Percentiles rank a stretch among this genome's conserved stretches.
These are phyloP conservation scores for Plasmodium malariae DNA, from an alignment of 169 alveolate genomes.

Conservation along the genomic window DNA sequence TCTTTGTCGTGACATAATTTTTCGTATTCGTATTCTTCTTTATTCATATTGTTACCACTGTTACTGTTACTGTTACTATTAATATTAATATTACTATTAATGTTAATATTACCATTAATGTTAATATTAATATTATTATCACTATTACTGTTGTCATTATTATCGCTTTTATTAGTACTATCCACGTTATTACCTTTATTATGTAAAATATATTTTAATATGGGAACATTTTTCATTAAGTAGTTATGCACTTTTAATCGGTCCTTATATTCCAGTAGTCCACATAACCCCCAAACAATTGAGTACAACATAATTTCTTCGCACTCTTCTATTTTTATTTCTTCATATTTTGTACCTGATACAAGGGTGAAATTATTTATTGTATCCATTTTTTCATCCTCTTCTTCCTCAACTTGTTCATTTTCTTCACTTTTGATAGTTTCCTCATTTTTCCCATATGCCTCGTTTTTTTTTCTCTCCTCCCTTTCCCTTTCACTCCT, in stretches of 20 bases:
- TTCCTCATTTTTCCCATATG: not conserved
- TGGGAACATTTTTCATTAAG: conserved; percentile 52
- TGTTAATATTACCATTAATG: not conserved
- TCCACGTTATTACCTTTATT: not conserved
- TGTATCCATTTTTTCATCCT: conserved; percentile 37
- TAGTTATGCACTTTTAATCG: conserved; percentile 65
- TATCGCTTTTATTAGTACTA: not conserved
- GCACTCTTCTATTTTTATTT: conserved; percentile 70
- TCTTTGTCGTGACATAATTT: not conserved
- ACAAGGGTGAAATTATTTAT: conserved; percentile 3
- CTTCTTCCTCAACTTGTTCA: conserved; percentile 11
- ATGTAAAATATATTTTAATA: conserved; percentile 4
- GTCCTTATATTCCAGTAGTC: conserved; percentile 47
- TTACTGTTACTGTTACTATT: not conserved
- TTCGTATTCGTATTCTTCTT: too few species aligned
- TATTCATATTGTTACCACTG: not conserved
- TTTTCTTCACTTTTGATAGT: conserved; percentile 1
- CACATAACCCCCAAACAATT: conserved; percentile 75
- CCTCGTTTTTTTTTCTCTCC: not conserved
- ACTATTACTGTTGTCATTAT: not conserved
- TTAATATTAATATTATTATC: not conserved
- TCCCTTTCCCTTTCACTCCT: conserved; percentile 15
- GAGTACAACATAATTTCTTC: conserved; percentile 74
- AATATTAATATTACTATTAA: not conserved
- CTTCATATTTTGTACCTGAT: conserved; percentile 43